Evolutionary conservation across 2,329 filamentous ascomycete genomes (phyloP), one percentile per base, ranked within the genome.

Genomic region (Ascochyta pisi): DNA sequence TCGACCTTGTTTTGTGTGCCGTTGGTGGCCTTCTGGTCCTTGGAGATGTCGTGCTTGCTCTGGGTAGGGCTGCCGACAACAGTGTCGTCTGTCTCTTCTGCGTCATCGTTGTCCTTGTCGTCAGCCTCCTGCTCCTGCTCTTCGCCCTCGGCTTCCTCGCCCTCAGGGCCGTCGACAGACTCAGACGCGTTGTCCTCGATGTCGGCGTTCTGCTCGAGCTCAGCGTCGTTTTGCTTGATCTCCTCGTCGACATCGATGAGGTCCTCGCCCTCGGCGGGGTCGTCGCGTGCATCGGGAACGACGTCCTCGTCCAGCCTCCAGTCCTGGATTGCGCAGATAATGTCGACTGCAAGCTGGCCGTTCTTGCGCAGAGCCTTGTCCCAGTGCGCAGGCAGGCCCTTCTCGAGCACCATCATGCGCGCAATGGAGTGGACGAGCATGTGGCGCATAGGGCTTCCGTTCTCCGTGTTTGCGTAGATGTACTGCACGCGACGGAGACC

Each of bases 351-450:
- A 48, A 84, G 68, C 64, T 83, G 80, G 0, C 82, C 82, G 60
- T 84, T 83, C 73, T 81, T 81, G 65, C 78, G 73, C 46, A 84
- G 70, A 6, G 82, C 82, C 65, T 80, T 81, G 62, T 82, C 82
- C 82, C 82, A 84, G 63, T 84, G 81, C 33, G 69, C 61, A 1
- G 82, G 82, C 37, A 84, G 81, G 10, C 74, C 78, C 50, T 82
- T 79, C 48, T 77, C 75, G 1, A 82, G 71, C 2, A 82, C 80
- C 62, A 84, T 73, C 69, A 82, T 78, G 44, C 82, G 70, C 34
- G 82, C 82, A 2, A 84, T 76, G 27, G 75, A 75, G 39, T 76
- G 73, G 44, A 82, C 79, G 53, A 82, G 76, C 75, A 82, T 77
- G 58, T 79, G 76, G 27, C 80, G 77, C 79, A 82, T 81, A 4